Evolutionary conservation across 2,329 filamentous ascomycete genomes (phyloP).

Genomic region (Aspergillus clavatus): DNA sequence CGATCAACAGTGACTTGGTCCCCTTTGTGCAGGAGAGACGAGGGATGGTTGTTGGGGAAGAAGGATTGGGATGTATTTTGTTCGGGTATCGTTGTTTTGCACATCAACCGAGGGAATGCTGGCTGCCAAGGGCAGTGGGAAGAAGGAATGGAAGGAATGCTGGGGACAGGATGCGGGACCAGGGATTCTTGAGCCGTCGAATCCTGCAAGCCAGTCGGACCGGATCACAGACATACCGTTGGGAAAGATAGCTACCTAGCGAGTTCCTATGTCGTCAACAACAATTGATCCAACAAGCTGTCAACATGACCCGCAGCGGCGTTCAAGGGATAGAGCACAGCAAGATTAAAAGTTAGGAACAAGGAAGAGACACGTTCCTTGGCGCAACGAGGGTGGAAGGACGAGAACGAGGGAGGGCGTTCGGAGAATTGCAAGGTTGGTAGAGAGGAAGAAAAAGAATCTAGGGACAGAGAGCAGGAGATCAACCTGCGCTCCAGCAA

Average conservation of each 20-base stretch:
- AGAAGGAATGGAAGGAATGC: slow-evolving; percentile 26
- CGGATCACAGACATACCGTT: not conserved
- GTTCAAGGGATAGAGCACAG: not conserved
- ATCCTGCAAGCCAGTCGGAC: not conserved
- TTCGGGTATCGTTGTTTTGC: slow-evolving; percentile 9
- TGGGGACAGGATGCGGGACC: slow-evolving; percentile 18
- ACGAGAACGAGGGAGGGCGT: slow-evolving; percentile 14
- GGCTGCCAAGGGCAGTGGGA: slow-evolving; percentile 15
- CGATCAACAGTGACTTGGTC: slow-evolving; percentile 7
- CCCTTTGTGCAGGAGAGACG: slow-evolving; percentile 13
- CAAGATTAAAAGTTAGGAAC: not conserved
- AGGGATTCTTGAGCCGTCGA: slow-evolving; percentile 9
- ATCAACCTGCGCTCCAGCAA: not conserved
- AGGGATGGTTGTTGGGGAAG: slow-evolving; percentile 9
- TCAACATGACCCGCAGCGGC: not conserved
- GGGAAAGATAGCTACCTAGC: no score
- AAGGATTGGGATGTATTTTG: slow-evolving; percentile 17
- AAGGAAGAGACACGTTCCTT: slow-evolving; percentile 13
- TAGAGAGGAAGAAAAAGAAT: slow-evolving; percentile 6
- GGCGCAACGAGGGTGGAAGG: slow-evolving; percentile 9
- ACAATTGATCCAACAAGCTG: not conserved
- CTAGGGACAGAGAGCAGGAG: not conserved
- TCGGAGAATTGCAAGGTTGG: slow-evolving; percentile 13
- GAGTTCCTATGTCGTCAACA: no score
- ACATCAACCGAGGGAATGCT: slow-evolving; percentile 25